A percentile compares a stretch with the other conserved stretches of the same genome.
These are phyloP conservation scores for Globisporangium canariense DNA, from an alignment of 352 stramenopile species.

Conservation along the genomic window DNA sequence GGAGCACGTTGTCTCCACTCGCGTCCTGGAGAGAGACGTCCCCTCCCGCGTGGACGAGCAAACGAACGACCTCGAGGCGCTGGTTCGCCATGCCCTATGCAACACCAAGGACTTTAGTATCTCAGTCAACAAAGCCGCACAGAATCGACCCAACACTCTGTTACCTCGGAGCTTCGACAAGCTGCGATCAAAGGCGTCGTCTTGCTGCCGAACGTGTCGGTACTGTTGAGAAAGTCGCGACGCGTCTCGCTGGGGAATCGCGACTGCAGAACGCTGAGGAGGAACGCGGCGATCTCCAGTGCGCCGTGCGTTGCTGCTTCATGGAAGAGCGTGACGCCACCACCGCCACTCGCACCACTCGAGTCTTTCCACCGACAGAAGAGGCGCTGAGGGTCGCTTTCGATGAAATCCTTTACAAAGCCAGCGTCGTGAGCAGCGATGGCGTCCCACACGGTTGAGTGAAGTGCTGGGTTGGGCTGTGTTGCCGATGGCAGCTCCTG, in stretches of 20 bases:
- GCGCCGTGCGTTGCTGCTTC: slow-evolving; percentile 43
- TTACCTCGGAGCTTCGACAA: slow-evolving; percentile 41
- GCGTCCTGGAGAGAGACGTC: slow-evolving; percentile 44
- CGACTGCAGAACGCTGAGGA: slow-evolving; percentile 36
- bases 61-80: slow-evolving; percentile 43
- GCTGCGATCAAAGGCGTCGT: slow-evolving; percentile 58
- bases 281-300: slow-evolving; percentile 26
- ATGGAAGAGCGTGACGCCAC: slow-evolving; percentile 47
- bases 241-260: slow-evolving; percentile 29
- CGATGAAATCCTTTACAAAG: slow-evolving; percentile 30
- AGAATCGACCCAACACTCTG: too few relatives aligned
- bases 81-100: slow-evolving; percentile 30
- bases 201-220: slow-evolving; percentile 48
- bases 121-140: too few relatives aligned
- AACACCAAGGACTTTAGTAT: too few relatives aligned
- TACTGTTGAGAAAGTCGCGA: slow-evolving; percentile 30
- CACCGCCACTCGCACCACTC: slow-evolving; percentile 15
- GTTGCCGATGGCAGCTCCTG: background rate
- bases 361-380: slow-evolving; percentile 31
- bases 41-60: slow-evolving; percentile 43
- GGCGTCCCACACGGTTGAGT: slow-evolving; percentile 38
- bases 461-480: background rate
- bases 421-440: slow-evolving; percentile 31
- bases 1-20: slow-evolving; percentile 61
- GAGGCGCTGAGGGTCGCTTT: slow-evolving; percentile 26